Conservation (phyloP, 1,139 yeast genomes). For the Suhomyces yuchorum region DNA sequence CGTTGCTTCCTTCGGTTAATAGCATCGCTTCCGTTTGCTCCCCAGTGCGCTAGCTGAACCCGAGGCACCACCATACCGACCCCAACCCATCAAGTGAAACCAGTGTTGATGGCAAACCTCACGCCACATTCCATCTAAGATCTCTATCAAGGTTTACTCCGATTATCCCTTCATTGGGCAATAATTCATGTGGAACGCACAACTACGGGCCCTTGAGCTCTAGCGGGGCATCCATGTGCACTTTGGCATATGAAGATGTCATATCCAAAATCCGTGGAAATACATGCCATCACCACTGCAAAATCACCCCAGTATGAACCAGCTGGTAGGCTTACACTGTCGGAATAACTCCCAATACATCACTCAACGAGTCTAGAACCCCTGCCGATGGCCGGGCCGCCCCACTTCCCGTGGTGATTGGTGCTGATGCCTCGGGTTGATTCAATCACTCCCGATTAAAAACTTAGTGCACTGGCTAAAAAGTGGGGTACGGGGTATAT, state of each 20-base stretch:
- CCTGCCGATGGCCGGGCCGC: neutral
- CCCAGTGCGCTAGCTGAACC: neutral
- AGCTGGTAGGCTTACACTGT: neutral
- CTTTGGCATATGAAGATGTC: neutral
- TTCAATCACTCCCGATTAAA: neutral
- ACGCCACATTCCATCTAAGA: neutral
- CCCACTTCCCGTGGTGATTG: neutral
- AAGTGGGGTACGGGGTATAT: constrained; percentile 11
- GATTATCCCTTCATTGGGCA: neutral
- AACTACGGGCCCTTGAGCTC: neutral
- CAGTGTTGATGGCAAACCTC: neutral
- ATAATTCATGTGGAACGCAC: neutral
- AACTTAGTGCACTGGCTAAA: constrained; percentile 4
- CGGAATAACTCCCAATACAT: neutral
- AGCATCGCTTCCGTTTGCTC: neutral
- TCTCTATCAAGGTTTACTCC: neutral
- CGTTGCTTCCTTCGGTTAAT: neutral
- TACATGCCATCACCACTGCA: neutral
- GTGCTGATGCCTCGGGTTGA: neutral
- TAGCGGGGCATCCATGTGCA: neutral
- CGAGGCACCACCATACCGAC: neutral
- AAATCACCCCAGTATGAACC: neutral
- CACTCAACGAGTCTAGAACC: neutral
- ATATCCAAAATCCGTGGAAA: neutral
- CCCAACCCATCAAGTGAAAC: neutral